Conservation (phyloP, 225 moss, liverwort and hornwort genomes). For the Marchantia paleacea region DNA sequence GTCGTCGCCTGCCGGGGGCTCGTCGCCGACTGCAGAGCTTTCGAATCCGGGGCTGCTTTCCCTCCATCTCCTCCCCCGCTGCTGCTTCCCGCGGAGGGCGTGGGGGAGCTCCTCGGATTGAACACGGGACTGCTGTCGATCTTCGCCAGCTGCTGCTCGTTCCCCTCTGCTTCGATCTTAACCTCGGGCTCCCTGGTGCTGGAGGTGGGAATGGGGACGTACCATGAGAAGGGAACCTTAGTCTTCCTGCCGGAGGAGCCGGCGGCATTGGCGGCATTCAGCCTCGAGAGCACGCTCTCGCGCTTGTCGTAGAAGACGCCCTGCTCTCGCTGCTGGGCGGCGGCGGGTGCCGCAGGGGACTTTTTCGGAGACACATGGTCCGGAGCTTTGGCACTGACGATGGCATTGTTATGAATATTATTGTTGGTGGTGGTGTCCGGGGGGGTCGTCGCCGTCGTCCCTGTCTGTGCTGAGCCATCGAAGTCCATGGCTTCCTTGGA, state of each 20-base stretch:
- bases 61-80: background rate
- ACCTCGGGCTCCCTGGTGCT: background rate
- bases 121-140: background rate
- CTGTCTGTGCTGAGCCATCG: background rate
- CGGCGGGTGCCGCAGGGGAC: background rate
- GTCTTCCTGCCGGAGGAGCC: conserved; percentile 4
- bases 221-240: conserved; percentile 10
- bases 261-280: background rate
- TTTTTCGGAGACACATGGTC: conserved; percentile 4
- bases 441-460: background rate
- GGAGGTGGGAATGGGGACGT: background rate
- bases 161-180: background rate
- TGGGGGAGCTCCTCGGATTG: background rate
- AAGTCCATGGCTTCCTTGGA: background rate
- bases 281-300: background rate
- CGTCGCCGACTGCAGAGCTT: background rate
- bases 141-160: background rate
- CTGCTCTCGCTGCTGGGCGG: background rate
- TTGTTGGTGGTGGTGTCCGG: background rate
- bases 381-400: background rate
- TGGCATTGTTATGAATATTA: background rate
- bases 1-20: background rate
- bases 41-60: background rate
- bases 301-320: conserved; percentile 6
- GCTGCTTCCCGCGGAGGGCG: background rate